Percentiles rank a stretch among this genome's conserved stretches.
Evolutionary conservation across 345 rosid genomes (phyloP).

Genomic region (Euphorbia peplus): DNA sequence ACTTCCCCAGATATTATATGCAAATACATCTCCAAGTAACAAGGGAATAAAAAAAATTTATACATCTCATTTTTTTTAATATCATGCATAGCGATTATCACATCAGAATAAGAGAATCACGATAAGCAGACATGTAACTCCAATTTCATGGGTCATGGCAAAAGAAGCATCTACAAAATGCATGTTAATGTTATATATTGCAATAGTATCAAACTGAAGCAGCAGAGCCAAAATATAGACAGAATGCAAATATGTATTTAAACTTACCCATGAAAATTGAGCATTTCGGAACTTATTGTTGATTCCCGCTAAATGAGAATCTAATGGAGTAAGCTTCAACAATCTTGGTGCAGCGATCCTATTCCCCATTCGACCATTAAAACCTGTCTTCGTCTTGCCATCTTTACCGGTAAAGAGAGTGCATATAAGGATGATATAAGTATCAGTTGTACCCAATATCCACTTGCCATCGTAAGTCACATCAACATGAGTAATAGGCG

Average conservation of each 20-base stretch:
- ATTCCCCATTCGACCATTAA: slow-evolving; percentile 95
- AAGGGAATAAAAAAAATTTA: neutral
- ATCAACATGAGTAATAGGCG: slow-evolving; percentile 93
- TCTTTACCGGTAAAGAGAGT: slow-evolving; percentile 77
- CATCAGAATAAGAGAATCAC: neutral
- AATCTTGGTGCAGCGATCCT: slow-evolving; percentile 94
- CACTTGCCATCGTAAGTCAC: slow-evolving; percentile 97
- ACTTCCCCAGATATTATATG: neutral
- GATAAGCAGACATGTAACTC: neutral
- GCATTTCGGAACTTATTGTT: slow-evolving; percentile 82
- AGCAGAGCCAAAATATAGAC: slow-evolving; percentile 1
- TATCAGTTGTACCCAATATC: slow-evolving; percentile 95
- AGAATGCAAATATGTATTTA: neutral
- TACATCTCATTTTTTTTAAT: neutral
- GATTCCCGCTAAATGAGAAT: slow-evolving; percentile 86
- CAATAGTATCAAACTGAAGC: neutral
- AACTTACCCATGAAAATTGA: slow-evolving; percentile 93
- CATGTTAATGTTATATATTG: slow-evolving; percentile 1
- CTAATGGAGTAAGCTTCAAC: slow-evolving; percentile 80
- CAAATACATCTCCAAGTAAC: neutral
- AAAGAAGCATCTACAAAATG: neutral
- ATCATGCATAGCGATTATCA: neutral
- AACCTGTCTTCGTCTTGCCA: slow-evolving; percentile 91
- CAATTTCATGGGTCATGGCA: neutral
- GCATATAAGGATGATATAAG: slow-evolving; percentile 87